Base-by-base conservation (phyloP, 1,284 basidiomycete genomes). In the Thelephora terrestris region DNA sequence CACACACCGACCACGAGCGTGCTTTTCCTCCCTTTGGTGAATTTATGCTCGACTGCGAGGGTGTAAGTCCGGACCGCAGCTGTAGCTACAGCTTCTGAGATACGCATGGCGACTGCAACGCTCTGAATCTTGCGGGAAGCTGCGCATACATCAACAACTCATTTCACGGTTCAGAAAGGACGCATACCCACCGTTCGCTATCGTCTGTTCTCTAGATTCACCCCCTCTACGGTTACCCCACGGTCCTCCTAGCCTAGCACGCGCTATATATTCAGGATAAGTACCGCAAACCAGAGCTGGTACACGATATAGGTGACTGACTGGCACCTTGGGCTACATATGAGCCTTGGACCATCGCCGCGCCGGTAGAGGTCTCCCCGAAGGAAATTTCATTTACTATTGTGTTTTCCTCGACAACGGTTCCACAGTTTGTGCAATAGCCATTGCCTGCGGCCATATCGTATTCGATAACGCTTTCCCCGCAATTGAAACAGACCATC, bases 1-100 rank as follows among this genome's bases (percentile, higher is more conserved):
- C 96, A 99, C 43, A 93, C 87, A 0, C 94, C 95, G 24, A 95
- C 85, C 50, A 98, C 91, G 58, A 97, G 94, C 62, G 92, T 76
- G 55, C 88, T 89, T 60, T 88, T 85, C 32, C 96, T 79, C 2
- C 96, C 96, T 62, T 91, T 91, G 10, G 90, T 93, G 63, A 96
- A 96, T 58, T 87, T 89, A 69, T 92, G 89, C 58, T 94, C 88
- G 38, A 99, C 85, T 1, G 93, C 94, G 24, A 99, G 84, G 7
- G 87, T 93, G 67, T 95, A 98, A 59, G 93, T 77, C 24, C 95
- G 81, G 24, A 85, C 83, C 18, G 93, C 93, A 3, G 87, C 80
- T 39, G 91, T 79, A 48, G 79, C 78, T 7, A 96, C 85, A 40
- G 83, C 72, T 50, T 91, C 85, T 2, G 88, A 85, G 14, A 97